Evolutionary conservation across 495 filamentous ascomycete species (phyloP), one percentile per base, ranked within the genome.

Genomic region (Penicillium chermesinum): DNA sequence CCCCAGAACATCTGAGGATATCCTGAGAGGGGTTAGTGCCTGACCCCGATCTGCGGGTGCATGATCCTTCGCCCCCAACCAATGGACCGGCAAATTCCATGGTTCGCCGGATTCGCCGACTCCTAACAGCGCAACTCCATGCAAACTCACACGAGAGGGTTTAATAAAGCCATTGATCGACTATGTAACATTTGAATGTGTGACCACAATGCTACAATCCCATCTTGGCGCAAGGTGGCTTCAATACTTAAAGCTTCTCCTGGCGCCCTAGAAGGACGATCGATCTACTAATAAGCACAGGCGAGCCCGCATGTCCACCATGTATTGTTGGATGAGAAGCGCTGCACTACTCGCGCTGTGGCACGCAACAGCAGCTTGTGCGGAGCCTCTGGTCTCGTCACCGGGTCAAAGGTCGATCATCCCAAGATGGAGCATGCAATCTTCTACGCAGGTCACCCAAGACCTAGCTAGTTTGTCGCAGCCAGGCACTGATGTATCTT

Each of bases 381-480:
- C 44, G 17, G 19, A 45, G 8, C 32, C 47, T 7, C 53, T 59
- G 15, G 53, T 62, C 13, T 53, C 59, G 7, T 21, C 39, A 2
- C 44, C 56, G 1, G 59, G 59, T 10, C 63, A 78, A n/a, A 50
- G 48, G 3, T 63, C 67, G 1, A 53, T 65, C 12, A 72, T 85
- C 20, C 74, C 77, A 15, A 64, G 65, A 40, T 84, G 82, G 82
- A 63, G 77, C 44, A 55, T 85, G 16, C 73, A 79, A 49, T 81
- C 78, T 1, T 55, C 70, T 3, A 65, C 70, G 1, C 52, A 53
- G 38, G 61, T 61, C 0, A 54, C 62, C 1, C 60, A 53, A 13
- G 60, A 78, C 41, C 53, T 78, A 10, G 36, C 55, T 1, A 43
- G 38, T 0, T 59, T 83, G 15, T 83, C 81, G 0, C 58, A 57